Evolutionary conservation across 495 filamentous ascomycete genomes (phyloP).

Genomic region (Lichenothelia convexa): DNA sequence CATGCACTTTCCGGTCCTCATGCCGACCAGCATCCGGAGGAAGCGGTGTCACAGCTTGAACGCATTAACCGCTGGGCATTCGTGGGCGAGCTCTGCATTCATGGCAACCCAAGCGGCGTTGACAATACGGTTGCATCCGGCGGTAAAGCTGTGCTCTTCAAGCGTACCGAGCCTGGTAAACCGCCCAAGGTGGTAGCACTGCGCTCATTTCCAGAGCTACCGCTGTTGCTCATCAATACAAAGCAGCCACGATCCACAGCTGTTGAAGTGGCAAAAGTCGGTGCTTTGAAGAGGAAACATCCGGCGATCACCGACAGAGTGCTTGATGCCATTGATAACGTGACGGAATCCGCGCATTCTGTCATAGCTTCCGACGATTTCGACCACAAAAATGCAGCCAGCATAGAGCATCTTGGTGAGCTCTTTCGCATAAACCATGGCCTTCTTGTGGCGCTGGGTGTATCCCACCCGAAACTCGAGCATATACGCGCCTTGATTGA

Average conservation of each 20-base stretch:
- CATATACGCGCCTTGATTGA: slow-evolving; percentile 84
- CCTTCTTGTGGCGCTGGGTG: slow-evolving; percentile 68
- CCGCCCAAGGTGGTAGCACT: slow-evolving; percentile 63
- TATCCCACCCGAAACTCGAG: slow-evolving; percentile 85
- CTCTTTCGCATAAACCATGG: slow-evolving; percentile 88
- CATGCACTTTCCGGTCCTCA: slow-evolving; percentile 75
- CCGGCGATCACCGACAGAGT: slow-evolving; percentile 57
- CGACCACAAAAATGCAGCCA: slow-evolving; percentile 34
- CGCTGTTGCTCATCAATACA: slow-evolving; percentile 78
- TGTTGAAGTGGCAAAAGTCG: slow-evolving; percentile 73
- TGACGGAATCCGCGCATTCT: slow-evolving; percentile 54
- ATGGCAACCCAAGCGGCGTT: slow-evolving; percentile 88
- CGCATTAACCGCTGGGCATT: slow-evolving; percentile 96
- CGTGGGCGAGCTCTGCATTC: slow-evolving; percentile 90
- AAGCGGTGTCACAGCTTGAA: slow-evolving; percentile 70
- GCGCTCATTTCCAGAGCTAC: slow-evolving; percentile 73
- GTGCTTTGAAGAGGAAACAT: slow-evolving; percentile 44
- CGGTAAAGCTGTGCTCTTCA: slow-evolving; percentile 84
- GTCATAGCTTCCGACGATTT: slow-evolving; percentile 49
- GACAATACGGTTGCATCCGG: slow-evolving; percentile 93
- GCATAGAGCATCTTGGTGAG: slow-evolving; percentile 56
- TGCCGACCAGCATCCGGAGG: slow-evolving; percentile 63
- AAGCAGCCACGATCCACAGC: slow-evolving; percentile 63
- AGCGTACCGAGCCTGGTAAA: slow-evolving; percentile 55
- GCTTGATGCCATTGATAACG: slow-evolving; percentile 63